Evolutionary conservation across 1,284 basidiomycete species (phyloP).

Genomic region (Marasmius oreades): DNA sequence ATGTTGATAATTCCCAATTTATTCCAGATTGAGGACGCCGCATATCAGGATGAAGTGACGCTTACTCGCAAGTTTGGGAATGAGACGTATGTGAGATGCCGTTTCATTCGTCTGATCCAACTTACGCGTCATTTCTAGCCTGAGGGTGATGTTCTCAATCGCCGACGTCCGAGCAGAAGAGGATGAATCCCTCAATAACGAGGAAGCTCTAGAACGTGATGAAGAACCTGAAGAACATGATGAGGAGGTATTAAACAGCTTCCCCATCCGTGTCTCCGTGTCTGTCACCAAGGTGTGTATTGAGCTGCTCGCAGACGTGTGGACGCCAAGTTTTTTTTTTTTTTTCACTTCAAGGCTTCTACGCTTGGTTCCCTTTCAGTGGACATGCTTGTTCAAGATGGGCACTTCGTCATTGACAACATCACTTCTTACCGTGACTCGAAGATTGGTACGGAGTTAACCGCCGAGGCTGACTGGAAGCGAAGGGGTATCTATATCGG

Average conservation of each 20-base stretch:
- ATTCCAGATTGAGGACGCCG: conserved; percentile 66
- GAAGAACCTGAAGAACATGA: conserved; percentile 36
- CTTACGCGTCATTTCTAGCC: conserved; percentile 35
- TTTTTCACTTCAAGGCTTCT: conserved; percentile 29
- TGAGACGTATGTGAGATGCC: conserved; percentile 68
- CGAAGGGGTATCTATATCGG: conserved; percentile 91
- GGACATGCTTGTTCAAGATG: conserved; percentile 82
- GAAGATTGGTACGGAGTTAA: conserved; percentile 73
- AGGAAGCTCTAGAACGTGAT: conserved; percentile 26
- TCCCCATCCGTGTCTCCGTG: conserved; percentile 76
- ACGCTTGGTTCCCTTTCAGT: conserved; percentile 69
- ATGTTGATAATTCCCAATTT: conserved; percentile 5
- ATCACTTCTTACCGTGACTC: conserved; percentile 81
- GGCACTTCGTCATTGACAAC: conserved; percentile 85
- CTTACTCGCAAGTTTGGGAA: conserved; percentile 86
- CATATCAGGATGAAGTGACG: conserved; percentile 81
- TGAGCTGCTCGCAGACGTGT: conserved; percentile 6
- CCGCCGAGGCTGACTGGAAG: conserved; percentile 91
- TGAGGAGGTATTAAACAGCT: conserved; percentile 41
- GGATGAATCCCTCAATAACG: conserved; percentile 21
- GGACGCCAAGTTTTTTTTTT: not conserved
- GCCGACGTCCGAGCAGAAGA: conserved; percentile 56
- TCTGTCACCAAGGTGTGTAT: conserved; percentile 76
- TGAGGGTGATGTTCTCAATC: conserved; percentile 82
- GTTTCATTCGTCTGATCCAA: not conserved